Evolutionary conservation across 345 rosid species (phyloP), one percentile per base, ranked within the genome.

Genomic region (Conringia planisiliqua): DNA sequence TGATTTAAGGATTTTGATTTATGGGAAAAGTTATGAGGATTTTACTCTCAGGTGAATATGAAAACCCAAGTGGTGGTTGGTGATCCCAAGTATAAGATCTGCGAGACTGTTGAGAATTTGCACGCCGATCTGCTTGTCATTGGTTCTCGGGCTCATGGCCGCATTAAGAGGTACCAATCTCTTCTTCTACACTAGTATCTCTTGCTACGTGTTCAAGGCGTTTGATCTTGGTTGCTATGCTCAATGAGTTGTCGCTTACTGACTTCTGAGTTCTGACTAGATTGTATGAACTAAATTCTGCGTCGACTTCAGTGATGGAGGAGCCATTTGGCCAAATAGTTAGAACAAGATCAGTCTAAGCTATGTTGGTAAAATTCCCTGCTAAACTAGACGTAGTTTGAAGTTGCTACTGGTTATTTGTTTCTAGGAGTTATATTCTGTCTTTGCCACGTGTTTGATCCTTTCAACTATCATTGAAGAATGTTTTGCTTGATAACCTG

Each of bases 81-180:
- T 27, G 93, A 90, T 77, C 86, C 96, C 0, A 94, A 86, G 90
- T 86, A 94, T 81, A 91, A 85, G 81, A 86, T 91, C 3, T 90
- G 96, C 62, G 98, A 90, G 78, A 76, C 75, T 13, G 86, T 77
- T 9, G 96, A 90, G 75, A 87, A 78, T 46, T 70, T 84, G 73
- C 79, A 83, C 8, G 90, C 85, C 5, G 96, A 90, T 82, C 75
- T 94, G 75, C 90, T 94, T 62, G 93, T 90, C 62, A 86, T 91
- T 88, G 97, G 97, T 1, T 86, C 84, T 46, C 90, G 94, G 27
- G 85, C 91, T 54, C 85, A 82, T 80, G 97, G 99, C 52, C 93
- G 81, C 16, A 88, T 94, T 60, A 91, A 91, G 77, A 91, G 97
- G 99, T 90, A 62, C 0, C 35, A 71, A n/a, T 65, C 35, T 62